phyloP scores from a whole-genome alignment of 345 rosid genomes.

The Erucastrum elatum region DNA sequence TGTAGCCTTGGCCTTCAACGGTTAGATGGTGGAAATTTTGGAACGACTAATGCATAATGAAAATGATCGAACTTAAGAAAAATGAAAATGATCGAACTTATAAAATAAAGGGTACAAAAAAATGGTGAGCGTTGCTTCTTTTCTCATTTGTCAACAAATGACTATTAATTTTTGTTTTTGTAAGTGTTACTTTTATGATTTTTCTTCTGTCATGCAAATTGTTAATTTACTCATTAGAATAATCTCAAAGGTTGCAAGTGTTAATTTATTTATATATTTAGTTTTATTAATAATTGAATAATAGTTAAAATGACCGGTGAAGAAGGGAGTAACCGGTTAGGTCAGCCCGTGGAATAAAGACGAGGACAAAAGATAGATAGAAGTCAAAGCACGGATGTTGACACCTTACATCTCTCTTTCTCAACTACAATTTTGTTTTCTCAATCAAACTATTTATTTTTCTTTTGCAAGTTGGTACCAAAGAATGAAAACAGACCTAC shows the following conservation, averaged over 20 bases:
- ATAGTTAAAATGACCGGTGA: slow-evolving; percentile 29
- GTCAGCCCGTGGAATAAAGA: slow-evolving; percentile 32
- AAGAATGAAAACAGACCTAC: slow-evolving; percentile 20
- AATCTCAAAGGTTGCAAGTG: background rate
- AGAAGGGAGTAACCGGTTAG: slow-evolving; percentile 33
- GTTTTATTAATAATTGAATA: background rate
- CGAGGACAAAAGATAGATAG: slow-evolving; percentile 27
- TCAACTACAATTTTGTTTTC: slow-evolving; percentile 32
- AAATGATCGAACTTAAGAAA: background rate
- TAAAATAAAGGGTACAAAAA: background rate
- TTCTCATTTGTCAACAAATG: background rate
- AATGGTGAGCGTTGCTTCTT: background rate
- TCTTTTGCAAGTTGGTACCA: slow-evolving; percentile 20
- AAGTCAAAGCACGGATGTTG: slow-evolving; percentile 45
- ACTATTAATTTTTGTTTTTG: background rate
- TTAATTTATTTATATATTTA: background rate
- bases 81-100: background rate
- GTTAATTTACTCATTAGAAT: background rate
- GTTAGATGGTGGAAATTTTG: background rate
- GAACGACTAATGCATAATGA: background rate
- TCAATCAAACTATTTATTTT: background rate
- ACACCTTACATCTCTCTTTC: slow-evolving; percentile 38
- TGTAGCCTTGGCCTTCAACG: slow-evolving; percentile 7
- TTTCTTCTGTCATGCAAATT: background rate
- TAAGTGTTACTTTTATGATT: background rate